phyloP scores from a whole-genome alignment of 306 rosid species.

The Psophocarpus tetragonolobus region DNA sequence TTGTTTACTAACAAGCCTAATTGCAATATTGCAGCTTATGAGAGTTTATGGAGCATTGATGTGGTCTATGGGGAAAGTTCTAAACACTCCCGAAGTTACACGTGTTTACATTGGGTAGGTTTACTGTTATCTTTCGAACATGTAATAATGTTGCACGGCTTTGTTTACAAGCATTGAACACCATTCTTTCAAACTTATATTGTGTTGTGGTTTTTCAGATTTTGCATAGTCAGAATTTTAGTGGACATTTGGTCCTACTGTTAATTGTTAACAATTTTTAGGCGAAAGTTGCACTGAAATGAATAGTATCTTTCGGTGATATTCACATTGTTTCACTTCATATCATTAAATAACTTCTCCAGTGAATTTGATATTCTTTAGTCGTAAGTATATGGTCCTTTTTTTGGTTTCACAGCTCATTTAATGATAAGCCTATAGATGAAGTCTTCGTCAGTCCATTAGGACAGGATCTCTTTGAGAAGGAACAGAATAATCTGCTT shows the following conservation, averaged over 20 bases:
- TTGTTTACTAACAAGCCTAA: not conserved
- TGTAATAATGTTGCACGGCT: not conserved
- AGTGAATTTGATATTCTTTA: not conserved
- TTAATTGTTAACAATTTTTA: not conserved
- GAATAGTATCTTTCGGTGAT: not conserved
- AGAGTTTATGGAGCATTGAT: constrained; percentile 98
- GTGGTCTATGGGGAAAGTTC: constrained; percentile 95
- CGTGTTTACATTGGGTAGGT: constrained; percentile 94
- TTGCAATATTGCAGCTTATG: constrained; percentile 64
- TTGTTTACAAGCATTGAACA: not conserved
- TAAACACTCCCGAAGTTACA: constrained; percentile 85
- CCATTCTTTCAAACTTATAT: not conserved
- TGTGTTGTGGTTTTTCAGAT: not conserved
- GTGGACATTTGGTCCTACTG: not conserved
- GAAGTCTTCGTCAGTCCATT: constrained; percentile 64
- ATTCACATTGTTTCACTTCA: not conserved
- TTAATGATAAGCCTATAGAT: constrained; percentile 71
- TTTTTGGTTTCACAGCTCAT: constrained; percentile 54
- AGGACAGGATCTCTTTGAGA: constrained; percentile 76
- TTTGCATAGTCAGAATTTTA: not conserved
- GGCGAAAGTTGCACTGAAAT: not conserved
- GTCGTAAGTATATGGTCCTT: not conserved
- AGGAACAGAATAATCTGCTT: constrained; percentile 80
- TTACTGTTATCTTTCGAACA: not conserved
- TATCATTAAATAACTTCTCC: not conserved